Evolutionary conservation across 495 filamentous ascomycete genomes (phyloP).

Genomic region (Penicillium herquei): DNA sequence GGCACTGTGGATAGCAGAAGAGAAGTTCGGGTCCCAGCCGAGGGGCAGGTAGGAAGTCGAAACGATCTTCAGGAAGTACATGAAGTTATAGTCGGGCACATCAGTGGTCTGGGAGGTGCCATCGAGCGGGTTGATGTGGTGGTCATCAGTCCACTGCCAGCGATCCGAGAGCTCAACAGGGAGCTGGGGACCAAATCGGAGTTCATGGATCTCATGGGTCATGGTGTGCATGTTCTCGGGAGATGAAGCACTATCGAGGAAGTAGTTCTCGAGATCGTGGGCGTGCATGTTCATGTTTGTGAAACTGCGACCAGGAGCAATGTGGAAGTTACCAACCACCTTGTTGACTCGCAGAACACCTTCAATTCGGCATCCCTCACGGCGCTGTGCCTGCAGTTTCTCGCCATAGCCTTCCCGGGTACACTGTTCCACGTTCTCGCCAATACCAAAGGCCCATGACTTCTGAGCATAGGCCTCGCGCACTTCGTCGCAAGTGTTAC

Average conservation of each 20-base stretch:
- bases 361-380: conserved; percentile 93
- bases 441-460: conserved; percentile 90
- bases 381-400: conserved; percentile 77
- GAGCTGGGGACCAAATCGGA: conserved; percentile 91
- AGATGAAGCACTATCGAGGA: conserved; percentile 52
- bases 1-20: conserved; percentile 43
- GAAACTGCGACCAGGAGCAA: conserved; percentile 92
- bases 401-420: conserved; percentile 89
- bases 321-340: conserved; percentile 97
- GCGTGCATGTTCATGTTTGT: conserved; percentile 94
- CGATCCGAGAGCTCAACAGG: conserved; percentile 65
- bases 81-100: conserved; percentile 87
- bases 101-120: conserved; percentile 70
- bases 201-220: conserved; percentile 82
- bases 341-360: conserved; percentile 95
- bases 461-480: conserved; percentile 85
- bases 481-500: conserved; percentile 95
- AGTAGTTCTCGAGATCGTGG: conserved; percentile 93
- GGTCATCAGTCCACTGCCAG: conserved; percentile 85
- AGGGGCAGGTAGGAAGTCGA: conserved; percentile 91
- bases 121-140: conserved; percentile 92
- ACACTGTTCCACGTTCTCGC: conserved; percentile 93
- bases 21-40: conserved; percentile 64
- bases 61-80: conserved; percentile 99
- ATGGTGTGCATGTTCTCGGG: conserved; percentile 71